Evolutionary conservation across 148 eudicot species (phyloP).

Genomic region (Rhododendron simsii): DNA sequence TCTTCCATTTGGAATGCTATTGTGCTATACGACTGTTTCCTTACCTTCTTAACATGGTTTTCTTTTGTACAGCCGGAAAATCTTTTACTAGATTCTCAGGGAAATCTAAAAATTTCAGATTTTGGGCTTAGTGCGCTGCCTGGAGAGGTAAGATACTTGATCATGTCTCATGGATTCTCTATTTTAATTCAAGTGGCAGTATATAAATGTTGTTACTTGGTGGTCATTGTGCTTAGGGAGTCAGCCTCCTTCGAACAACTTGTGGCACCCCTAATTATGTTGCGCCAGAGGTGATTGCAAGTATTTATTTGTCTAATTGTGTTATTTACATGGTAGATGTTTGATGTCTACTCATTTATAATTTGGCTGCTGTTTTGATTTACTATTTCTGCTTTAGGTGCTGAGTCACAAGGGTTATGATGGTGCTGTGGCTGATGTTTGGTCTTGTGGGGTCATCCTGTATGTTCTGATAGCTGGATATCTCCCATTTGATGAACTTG

Average conservation of each 20-base stretch:
- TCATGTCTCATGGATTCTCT: constrained; percentile 1
- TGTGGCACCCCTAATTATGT: constrained; percentile 99
- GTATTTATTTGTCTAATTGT: not conserved
- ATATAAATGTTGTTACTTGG: constrained; percentile 2
- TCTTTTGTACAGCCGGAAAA: constrained; percentile 82
- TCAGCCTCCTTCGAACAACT: constrained; percentile 81
- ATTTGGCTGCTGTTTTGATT: not conserved
- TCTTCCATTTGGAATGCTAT: constrained; percentile 3
- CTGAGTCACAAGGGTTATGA: constrained; percentile 95
- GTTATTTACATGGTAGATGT: not conserved
- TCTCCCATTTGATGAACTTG: constrained; percentile 97
- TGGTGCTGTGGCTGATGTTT: constrained; percentile 94
- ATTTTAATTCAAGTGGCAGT: not conserved
- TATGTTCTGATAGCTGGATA: constrained; percentile 94
- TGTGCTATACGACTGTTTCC: constrained; percentile 10
- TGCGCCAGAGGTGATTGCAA: constrained; percentile 83
- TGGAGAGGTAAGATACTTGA: constrained; percentile 54
- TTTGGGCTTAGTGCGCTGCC: constrained; percentile 97
- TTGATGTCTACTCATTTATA: not conserved
- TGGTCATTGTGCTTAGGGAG: constrained; percentile 53
- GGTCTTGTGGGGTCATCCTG: constrained; percentile 98
- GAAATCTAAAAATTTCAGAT: constrained; percentile 89
- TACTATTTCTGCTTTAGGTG: constrained; percentile 46
- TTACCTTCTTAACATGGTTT: constrained; percentile 9
- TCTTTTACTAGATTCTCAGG: constrained; percentile 91